Base-by-base conservation (phyloP, 2,329 filamentous ascomycete species). In the Colletotrichum lindemuthianum region DNA sequence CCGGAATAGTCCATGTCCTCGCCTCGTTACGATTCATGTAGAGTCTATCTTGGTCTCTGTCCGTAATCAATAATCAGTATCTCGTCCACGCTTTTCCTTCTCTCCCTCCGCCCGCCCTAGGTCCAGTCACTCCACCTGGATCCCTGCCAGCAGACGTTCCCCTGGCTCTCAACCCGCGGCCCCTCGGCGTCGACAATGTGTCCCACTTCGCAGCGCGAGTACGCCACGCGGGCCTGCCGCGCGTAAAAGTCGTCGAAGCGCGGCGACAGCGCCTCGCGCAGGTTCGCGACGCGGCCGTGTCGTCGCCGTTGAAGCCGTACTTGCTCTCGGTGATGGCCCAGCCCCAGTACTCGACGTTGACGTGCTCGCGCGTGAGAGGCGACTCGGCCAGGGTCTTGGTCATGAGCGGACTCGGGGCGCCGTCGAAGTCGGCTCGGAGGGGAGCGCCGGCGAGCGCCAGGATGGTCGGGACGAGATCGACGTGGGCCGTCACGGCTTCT, bases 141-240 rank as follows among this genome's bases (percentile, higher is more conserved):
- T 6, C 71, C 69, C 34, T 73, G 53, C 60, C 69, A 68, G 51
- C 71, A 73, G 4, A 70, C 67, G 12, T 67, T 40, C 1, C 71
- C 71, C 11, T 73, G 71, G 13, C 63, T 60, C 33, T 71, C 71
- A 56, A 74, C 77, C 69, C 83, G 80, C 7, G 84, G 82, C 0
- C 86, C 87, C 71, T 90, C 86, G 3, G 82, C 81, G 16, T 82
- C 80, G 2, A 83, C 43, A 32, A 89, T 77, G 68, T 89, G 85
- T 0, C 86, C 88, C 37, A 78, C 51, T 68, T 83, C 82, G 70
- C 87, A 89, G n/a, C 78, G 78, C 2, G 76, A 75, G 67, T 83
- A 89, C 8, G 73, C 72, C 0, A 90, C 83, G 41, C 78, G 78
- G 3, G 76, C 75, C 74, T 83, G 82, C 43, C 77, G 71, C 13